Base-by-base conservation (phyloP, 2,329 filamentous ascomycete species). In the Talaromyces pinophilus region DNA sequence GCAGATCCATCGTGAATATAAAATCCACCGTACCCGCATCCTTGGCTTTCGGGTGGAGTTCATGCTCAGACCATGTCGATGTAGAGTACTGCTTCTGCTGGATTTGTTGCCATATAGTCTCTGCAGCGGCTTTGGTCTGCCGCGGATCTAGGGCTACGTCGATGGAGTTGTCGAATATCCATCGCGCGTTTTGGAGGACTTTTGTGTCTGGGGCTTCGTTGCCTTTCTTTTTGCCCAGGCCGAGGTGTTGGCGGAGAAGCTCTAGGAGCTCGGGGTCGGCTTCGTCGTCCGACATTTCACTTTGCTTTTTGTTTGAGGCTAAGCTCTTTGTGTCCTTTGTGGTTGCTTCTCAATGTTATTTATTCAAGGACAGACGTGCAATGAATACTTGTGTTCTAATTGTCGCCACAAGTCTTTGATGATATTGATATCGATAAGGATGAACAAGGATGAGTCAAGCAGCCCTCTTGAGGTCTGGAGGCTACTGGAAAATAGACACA, bases 1-100 rank as follows among this genome's bases (percentile, higher is more conserved):
- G 82, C 33, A 99, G 79, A 76, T 99, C 95, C 92, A 99, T 96
- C 22, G 92, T 92, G 77, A 99, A 98, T 72, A 99, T 94, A 76
- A 99, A 98, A 69, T 92, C 90, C 25, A 96, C 87, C 0, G 92
- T 93, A 61, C 80, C 85, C 73, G 92, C 91, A 74, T 96, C 89
- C 74, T 92, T 92, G 50, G 86, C 73, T 76, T 93, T 91, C 1
- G 95, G 95, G 73, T 99, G 95, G 46, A 99, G 83, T 75, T 95
- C 91, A 77, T 98, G 93, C 73, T 90, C 86, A 15, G 91, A 87
- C 95, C 95, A 99, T 8, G 88, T 90, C 68, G 91, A 87, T 0
- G 92, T 92, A 4, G 92, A 95, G 79, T 96, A 98, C 44, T 84
- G 81, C 75, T 92, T 92, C 76, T 88, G 85, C 77, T 92, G 87